These are phyloP conservation scores for Arthrinium phaeospermum DNA, from an alignment of 2,329 filamentous ascomycete species.

Conservation along the genomic window DNA sequence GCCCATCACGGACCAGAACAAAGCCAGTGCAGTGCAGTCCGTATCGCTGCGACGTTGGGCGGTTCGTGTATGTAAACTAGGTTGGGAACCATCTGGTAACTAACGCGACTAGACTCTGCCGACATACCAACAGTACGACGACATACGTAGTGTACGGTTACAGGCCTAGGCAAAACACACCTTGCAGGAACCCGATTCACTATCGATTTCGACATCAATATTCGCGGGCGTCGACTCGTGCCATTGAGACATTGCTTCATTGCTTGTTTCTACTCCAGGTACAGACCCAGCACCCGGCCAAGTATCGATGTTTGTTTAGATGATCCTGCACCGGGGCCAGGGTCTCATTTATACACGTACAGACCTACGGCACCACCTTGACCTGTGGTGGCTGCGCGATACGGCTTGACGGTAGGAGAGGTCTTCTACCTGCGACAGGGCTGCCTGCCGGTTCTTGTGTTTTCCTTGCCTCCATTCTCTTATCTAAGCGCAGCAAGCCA, in stretches of 20 bases:
- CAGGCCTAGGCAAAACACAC: background rate
- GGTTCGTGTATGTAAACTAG: conserved; percentile 4
- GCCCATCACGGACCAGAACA: background rate
- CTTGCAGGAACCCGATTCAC: conserved; percentile 6
- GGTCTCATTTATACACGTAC: background rate
- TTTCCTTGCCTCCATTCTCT: background rate
- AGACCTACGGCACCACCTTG: too few species aligned
- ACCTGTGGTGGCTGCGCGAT: background rate
- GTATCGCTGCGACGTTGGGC: background rate
- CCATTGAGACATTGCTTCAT: background rate
- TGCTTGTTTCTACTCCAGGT: conserved; percentile 4
- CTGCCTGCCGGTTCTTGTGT: background rate
- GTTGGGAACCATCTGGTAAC: background rate
- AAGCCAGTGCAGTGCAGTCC: background rate
- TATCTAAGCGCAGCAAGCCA: conserved; percentile 9
- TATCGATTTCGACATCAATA: background rate
- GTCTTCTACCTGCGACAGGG: background rate
- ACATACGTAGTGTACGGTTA: background rate
- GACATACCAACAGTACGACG: background rate
- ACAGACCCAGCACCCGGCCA: background rate
- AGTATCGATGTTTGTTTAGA: background rate
- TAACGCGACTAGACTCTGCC: background rate
- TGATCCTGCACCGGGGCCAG: background rate
- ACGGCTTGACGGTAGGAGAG: background rate
- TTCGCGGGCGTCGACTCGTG: conserved; percentile 6